Base-by-base conservation (phyloP, 164 flowering plant genomes). In the Dillenia suffruticosa region DNA sequence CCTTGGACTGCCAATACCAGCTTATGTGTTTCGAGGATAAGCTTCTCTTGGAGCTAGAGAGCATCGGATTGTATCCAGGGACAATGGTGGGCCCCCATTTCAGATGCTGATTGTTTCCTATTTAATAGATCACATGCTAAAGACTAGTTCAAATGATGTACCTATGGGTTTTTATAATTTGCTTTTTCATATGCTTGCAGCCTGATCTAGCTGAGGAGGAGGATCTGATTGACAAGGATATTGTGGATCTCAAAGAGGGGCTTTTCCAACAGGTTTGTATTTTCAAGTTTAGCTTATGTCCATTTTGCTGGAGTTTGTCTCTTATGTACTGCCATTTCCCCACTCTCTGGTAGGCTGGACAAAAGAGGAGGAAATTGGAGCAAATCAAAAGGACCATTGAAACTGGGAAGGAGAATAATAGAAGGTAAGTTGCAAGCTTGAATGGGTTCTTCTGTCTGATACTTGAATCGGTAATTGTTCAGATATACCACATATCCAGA, bases 131-230 rank as follows among this genome's bases (percentile, higher is more conserved):
- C 40, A 4, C 7, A 0, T 4, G 7, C 40, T 32, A 32, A 32
- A 32, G 40, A 32, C 0, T 32, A 32, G 40, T 32, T 32, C 40
- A 32, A 32, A 32, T 32, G 40, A 4, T 32, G 40, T 54, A 2
- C 26, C 57, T 40, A 11, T 12, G 5, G 2, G 8, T 9, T 62
- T 53, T 43, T 56, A 11, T 19, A 13, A 3, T 56, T 44, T 58
- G 51, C n/a, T 49, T 17, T 51, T 44, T 13, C 51, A 24, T 17
- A 3, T 64, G 45, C 19, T 15, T 66, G 63, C 73, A 79, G 79
- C 80, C 79, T 70, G 75, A 76, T 68, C 72, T 78, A 16, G 68
- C 76, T 1, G 82, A 76, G 46, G 81, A 63, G 63, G 79, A 63
- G n/a, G 75, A 77, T 45, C 63, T 49, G 16, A 70, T 79, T 17